Evolutionary conservation across 192 early-diverging fungal genomes (phyloP).

Genomic region (Coemansia guatemalensis): DNA sequence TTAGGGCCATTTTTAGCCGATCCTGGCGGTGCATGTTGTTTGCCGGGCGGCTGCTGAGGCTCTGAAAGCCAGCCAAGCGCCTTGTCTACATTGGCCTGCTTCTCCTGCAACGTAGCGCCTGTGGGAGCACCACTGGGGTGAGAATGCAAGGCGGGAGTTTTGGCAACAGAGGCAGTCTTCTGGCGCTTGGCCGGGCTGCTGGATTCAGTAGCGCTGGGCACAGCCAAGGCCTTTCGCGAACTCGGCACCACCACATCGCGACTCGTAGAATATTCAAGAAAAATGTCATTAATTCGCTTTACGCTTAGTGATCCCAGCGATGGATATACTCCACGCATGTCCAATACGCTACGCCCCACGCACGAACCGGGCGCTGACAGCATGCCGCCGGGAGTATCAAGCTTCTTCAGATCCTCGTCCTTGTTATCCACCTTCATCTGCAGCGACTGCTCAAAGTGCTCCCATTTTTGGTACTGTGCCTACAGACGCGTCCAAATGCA

Average conservation of each 20-base stretch:
- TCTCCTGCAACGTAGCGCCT: background rate
- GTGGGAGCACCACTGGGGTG: background rate
- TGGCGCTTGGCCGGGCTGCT: no score
- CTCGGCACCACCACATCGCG: no score
- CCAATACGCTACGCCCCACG: background rate
- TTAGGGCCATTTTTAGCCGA: no score
- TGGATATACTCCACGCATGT: background rate
- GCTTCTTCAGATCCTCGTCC: slow-evolving; percentile 7
- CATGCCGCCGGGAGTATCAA: slow-evolving; percentile 1
- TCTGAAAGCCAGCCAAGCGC: background rate
- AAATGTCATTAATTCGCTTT: background rate
- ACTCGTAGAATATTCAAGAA: background rate
- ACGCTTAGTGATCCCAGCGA: background rate
- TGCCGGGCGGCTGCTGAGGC: background rate
- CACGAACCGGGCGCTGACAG: background rate
- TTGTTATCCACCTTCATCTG: slow-evolving; percentile 2
- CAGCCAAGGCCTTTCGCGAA: no score
- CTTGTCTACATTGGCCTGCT: slow-evolving; percentile 6
- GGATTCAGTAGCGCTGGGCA: no score
- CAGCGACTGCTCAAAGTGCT: slow-evolving; percentile 23
- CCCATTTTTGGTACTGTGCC: slow-evolving; percentile 22
- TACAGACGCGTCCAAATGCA: slow-evolving; percentile 4
- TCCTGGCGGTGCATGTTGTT: background rate
- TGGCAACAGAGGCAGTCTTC: background rate
- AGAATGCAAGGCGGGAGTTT: background rate